A percentile compares a stretch with the other conserved stretches of the same genome.
phyloP scores from a whole-genome alignment of 805 yeast genomes.

The Candida pseudoglaebosa region DNA sequence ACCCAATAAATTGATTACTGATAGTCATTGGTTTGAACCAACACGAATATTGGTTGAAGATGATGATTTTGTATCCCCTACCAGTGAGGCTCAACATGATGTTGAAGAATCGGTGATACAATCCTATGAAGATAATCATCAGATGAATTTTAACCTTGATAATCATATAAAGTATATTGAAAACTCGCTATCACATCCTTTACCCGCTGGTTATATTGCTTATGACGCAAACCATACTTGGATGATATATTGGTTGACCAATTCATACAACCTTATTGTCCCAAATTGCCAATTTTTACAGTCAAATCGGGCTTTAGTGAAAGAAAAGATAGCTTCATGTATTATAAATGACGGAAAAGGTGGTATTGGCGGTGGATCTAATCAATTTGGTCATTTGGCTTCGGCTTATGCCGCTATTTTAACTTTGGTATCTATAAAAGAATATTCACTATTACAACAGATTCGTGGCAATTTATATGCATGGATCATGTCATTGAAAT shows the following conservation, averaged over 20 bases:
- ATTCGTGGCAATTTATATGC: slow-evolving; percentile 41
- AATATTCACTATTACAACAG: slow-evolving; percentile 25
- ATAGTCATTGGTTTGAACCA: slow-evolving; percentile 2
- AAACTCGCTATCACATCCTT: slow-evolving; percentile 26
- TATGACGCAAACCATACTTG: slow-evolving; percentile 92
- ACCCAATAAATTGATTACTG: neutral
- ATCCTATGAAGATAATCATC: slow-evolving; percentile 7
- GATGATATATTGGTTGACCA: slow-evolving; percentile 81
- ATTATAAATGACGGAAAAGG: slow-evolving; percentile 29
- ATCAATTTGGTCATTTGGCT: slow-evolving; percentile 82
- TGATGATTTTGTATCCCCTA: slow-evolving; percentile 26
- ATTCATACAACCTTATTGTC: slow-evolving; percentile 29
- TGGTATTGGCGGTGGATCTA: slow-evolving; percentile 83
- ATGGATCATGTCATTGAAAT: slow-evolving; percentile 68
- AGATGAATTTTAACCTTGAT: slow-evolving; percentile 15
- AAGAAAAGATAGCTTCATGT: slow-evolving; percentile 22
- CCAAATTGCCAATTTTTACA: slow-evolving; percentile 33
- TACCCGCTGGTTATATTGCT: slow-evolving; percentile 49
- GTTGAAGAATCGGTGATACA: slow-evolving; percentile 21
- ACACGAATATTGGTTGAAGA: slow-evolving; percentile 15
- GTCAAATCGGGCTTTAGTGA: slow-evolving; percentile 23
- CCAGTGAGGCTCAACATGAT: slow-evolving; percentile 35
- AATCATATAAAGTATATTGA: slow-evolving; percentile 44
- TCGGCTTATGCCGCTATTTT: slow-evolving; percentile 75
- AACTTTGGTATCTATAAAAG: slow-evolving; percentile 52